These are phyloP conservation scores for Pleodorina starrii DNA, from an alignment of 139 green algal genomes.

Conservation along the genomic window DNA sequence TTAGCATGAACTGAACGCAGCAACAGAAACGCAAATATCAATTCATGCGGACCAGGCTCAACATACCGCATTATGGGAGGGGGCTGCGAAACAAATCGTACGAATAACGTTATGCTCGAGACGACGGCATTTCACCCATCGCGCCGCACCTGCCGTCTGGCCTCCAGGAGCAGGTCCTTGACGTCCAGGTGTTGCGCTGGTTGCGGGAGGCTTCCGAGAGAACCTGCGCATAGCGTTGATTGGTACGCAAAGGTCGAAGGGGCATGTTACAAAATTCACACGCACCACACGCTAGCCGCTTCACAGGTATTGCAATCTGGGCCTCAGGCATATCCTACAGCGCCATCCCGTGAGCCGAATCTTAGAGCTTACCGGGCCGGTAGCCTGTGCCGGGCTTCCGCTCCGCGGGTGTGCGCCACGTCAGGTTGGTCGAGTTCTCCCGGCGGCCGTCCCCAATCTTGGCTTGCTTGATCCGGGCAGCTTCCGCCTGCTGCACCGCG, in stretches of 20 bases:
- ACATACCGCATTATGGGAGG: too few relatives aligned
- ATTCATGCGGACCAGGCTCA: too few relatives aligned
- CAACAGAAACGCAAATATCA: too few relatives aligned
- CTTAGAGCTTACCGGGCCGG: conserved; percentile 18
- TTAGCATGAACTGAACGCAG: not conserved
- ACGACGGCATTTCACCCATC: too few relatives aligned
- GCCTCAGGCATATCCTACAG: too few relatives aligned
- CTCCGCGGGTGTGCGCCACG: conserved; percentile 21
- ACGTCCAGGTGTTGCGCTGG: not conserved
- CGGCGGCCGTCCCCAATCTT: not conserved
- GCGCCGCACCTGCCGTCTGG: not conserved
- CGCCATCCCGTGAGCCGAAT: too few relatives aligned
- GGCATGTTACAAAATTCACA: too few relatives aligned
- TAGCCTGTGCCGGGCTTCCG: not conserved
- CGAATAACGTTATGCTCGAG: too few relatives aligned
- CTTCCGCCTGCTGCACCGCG: conserved; percentile 12
- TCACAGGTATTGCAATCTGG: too few relatives aligned
- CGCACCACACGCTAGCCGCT: too few relatives aligned
- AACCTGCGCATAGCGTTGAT: conserved; percentile 7
- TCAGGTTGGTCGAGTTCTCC: conserved; percentile 1
- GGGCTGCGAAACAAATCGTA: too few relatives aligned
- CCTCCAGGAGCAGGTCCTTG: conserved; percentile 9
- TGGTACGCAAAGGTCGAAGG: too few relatives aligned
- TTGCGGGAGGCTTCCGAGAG: not conserved
- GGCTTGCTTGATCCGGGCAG: conserved; percentile 9